A percentile compares a stretch with the other conserved stretches of the same genome.
phyloP scores from a whole-genome alignment of 2,329 filamentous ascomycete species.

The Fusarium decemcellulare region DNA sequence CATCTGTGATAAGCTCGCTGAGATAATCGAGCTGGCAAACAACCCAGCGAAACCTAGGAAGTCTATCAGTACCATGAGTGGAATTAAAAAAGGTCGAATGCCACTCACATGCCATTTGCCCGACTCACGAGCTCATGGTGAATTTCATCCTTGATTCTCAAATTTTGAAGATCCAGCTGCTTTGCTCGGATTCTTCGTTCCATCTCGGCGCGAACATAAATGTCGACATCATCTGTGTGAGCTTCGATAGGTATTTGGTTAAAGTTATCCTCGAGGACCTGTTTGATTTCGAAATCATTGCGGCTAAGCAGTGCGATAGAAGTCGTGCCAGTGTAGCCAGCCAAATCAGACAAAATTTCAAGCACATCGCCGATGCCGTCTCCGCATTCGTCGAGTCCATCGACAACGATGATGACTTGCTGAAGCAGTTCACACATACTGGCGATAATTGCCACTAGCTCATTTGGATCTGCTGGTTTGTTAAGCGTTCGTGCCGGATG shows the following conservation, averaged over 20 bases:
- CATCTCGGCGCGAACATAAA: not conserved
- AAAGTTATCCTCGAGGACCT: not conserved
- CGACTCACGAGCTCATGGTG: not conserved
- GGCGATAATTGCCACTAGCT: not conserved
- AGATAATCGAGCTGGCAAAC: constrained; percentile 1
- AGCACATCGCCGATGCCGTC: not conserved
- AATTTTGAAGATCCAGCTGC: not conserved
- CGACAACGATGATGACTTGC: not conserved
- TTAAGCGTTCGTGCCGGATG: not conserved
- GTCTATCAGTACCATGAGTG: not conserved
- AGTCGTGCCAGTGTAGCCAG: not conserved
- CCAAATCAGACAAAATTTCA: not conserved
- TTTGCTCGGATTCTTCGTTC: not conserved
- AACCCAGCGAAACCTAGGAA: not conserved
- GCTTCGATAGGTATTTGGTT: not conserved
- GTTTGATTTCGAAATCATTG: not conserved
- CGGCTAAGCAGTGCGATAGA: not conserved
- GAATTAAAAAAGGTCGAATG: not conserved
- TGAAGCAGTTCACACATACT: not conserved
- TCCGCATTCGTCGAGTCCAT: not conserved
- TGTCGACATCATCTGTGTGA: not conserved
- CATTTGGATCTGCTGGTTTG: not conserved
- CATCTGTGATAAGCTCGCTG: not conserved
- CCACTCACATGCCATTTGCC: not conserved
- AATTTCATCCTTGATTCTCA: not conserved